phyloP scores from a whole-genome alignment of 495 filamentous ascomycete species.

The Astrocystis sublimbata region DNA sequence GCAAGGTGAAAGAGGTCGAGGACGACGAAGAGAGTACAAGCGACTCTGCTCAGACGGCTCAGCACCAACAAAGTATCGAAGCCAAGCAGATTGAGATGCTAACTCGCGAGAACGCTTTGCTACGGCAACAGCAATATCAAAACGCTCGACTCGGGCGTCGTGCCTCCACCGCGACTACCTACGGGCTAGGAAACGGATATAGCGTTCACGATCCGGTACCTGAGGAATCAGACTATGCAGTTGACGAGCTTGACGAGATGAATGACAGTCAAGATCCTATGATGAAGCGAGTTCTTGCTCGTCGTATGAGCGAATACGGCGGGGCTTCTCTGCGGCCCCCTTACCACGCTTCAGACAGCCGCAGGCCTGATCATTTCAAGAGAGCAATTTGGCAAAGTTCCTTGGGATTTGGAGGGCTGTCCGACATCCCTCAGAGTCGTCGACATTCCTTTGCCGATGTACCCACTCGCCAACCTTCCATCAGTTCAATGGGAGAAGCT shows the following conservation, averaged over 20 bases:
- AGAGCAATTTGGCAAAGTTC: constrained; percentile 88
- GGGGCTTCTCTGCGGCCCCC: constrained; percentile 56
- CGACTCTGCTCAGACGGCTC: constrained; percentile 54
- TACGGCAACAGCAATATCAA: constrained; percentile 67
- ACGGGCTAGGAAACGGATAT: constrained; percentile 58
- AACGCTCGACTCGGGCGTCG: constrained; percentile 63
- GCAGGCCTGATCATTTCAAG: constrained; percentile 74
- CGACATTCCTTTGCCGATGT: constrained; percentile 96
- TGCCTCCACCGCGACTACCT: constrained; percentile 55
- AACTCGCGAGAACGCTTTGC: constrained; percentile 68
- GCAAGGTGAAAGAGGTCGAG: constrained; percentile 79
- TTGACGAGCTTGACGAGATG: constrained; percentile 68
- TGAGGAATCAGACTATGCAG: constrained; percentile 69
- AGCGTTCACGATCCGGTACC: constrained; percentile 63
- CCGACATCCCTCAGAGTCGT: constrained; percentile 78
- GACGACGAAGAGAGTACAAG: constrained; percentile 71
- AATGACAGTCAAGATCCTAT: constrained; percentile 56
- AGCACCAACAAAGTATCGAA: constrained; percentile 55
- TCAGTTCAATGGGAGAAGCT: constrained; percentile 63
- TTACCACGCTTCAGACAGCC: constrained; percentile 62
- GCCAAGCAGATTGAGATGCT: constrained; percentile 74
- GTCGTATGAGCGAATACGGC: constrained; percentile 67
- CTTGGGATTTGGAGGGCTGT: constrained; percentile 71
- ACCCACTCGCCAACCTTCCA: constrained; percentile 67
- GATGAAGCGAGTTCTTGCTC: constrained; percentile 54